These are phyloP conservation scores for Ceratocystis huliohia DNA, from an alignment of 2,329 filamentous ascomycete genomes.

Conservation along the genomic window DNA sequence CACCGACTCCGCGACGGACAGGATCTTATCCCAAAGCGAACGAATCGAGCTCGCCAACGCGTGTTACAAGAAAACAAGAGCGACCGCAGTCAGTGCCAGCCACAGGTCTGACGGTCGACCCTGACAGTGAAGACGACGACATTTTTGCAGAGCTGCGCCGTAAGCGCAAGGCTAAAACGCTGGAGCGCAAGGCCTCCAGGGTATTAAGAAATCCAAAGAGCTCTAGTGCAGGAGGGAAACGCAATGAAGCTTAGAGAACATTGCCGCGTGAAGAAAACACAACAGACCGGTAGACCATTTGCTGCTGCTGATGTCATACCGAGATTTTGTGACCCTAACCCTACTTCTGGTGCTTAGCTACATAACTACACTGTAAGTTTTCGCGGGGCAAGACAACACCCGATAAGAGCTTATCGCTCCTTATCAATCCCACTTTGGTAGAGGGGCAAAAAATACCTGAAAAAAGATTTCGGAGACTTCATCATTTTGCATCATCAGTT, in stretches of 20 bases:
- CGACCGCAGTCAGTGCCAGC: neutral
- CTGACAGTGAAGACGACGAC: conserved; percentile 12
- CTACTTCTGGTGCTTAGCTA: conserved; percentile 1
- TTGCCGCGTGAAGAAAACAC: too few relatives aligned
- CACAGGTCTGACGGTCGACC: neutral
- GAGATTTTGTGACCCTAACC: conserved; percentile 2
- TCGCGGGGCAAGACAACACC: conserved; percentile 14
- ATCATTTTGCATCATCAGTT: conserved; percentile 19
- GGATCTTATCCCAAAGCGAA: neutral
- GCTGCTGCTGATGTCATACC: neutral
- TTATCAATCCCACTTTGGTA: conserved; percentile 15
- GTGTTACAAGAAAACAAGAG: neutral
- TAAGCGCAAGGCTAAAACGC: conserved; percentile 9
- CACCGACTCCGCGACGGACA: conserved; percentile 42
- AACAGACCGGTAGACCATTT: too few relatives aligned
- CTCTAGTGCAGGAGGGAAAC: too few relatives aligned
- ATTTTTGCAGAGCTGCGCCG: conserved; percentile 9
- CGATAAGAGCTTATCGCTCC: conserved; percentile 18
- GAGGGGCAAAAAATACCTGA: conserved; percentile 17
- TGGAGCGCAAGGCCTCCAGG: neutral
- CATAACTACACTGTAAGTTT: neutral
- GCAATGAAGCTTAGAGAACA: too few relatives aligned
- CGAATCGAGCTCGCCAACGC: neutral
- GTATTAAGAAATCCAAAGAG: neutral
- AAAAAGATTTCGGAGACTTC: conserved; percentile 11